Conservation (phyloP, 306 rosid genomes). For the Citrullus mucosospermus region DNA sequence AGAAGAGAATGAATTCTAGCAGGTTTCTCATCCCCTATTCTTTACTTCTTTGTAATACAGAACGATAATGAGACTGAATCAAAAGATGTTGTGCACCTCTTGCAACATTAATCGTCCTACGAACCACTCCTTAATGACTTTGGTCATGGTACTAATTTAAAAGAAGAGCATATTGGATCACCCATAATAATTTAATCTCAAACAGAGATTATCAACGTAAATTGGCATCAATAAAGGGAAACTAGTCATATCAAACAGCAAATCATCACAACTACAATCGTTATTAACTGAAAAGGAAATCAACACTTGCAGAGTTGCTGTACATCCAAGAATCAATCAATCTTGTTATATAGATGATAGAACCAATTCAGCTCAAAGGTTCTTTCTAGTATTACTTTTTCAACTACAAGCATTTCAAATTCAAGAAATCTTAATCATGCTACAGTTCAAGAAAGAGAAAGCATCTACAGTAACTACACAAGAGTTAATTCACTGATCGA, state of each 20-base stretch:
- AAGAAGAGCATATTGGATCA: conserved; percentile 9
- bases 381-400: neutral
- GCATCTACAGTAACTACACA: neutral
- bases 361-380: neutral
- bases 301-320: neutral
- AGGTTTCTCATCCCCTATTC: neutral
- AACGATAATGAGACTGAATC: conserved; percentile 41
- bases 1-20: neutral
- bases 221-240: neutral
- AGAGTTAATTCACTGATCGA: neutral
- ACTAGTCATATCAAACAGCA: neutral
- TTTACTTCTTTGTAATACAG: conserved; percentile 40
- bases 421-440: neutral
- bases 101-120: conserved; percentile 76
- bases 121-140: conserved; percentile 86
- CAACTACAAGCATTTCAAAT: neutral
- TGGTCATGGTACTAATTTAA: conserved; percentile 74
- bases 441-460: neutral
- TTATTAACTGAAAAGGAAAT: neutral
- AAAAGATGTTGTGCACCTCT: conserved; percentile 84
- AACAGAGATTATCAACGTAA: neutral
- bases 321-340: neutral
- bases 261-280: neutral
- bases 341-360: neutral
- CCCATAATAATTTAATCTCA: neutral